Conservation (phyloP, 208 protist species). For the Tritrichomonas musculus region DNA sequence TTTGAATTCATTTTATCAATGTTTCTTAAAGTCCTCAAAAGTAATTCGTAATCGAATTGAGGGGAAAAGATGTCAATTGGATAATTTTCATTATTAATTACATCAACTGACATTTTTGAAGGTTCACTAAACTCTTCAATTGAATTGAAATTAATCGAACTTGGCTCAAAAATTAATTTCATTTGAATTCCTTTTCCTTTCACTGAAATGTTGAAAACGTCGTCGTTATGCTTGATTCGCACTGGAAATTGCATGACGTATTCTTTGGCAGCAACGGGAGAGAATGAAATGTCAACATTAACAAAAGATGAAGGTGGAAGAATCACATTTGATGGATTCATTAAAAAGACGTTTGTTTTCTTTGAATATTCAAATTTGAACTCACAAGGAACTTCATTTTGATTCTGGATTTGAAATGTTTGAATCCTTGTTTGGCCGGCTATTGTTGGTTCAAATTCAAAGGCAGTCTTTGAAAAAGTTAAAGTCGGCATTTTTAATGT, state of each 20-base stretch:
- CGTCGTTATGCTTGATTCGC: neutral
- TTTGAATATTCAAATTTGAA: neutral
- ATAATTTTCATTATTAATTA: conserved; percentile 1
- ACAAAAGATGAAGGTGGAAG: neutral
- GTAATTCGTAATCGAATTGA: neutral
- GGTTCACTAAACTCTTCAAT: neutral
- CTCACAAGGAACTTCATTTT: conserved; percentile 8
- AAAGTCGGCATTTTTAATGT: neutral
- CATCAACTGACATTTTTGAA: neutral
- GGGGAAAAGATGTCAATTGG: neutral
- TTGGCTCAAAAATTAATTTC: neutral
- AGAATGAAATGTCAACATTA: neutral
- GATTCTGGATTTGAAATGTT: neutral
- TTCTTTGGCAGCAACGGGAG: neutral
- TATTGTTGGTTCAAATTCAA: neutral
- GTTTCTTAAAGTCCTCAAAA: neutral
- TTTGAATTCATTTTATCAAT: neutral
- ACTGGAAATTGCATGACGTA: conserved; percentile 16
- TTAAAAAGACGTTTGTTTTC: neutral
- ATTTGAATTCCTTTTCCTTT: neutral
- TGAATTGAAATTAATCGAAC: neutral
- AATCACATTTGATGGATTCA: neutral
- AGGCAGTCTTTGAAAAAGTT: neutral
- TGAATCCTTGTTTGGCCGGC: neutral
- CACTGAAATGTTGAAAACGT: neutral